phyloP scores from a whole-genome alignment of 768 basidiomycete genomes.

The Chalciporus pseudorubinellus region DNA sequence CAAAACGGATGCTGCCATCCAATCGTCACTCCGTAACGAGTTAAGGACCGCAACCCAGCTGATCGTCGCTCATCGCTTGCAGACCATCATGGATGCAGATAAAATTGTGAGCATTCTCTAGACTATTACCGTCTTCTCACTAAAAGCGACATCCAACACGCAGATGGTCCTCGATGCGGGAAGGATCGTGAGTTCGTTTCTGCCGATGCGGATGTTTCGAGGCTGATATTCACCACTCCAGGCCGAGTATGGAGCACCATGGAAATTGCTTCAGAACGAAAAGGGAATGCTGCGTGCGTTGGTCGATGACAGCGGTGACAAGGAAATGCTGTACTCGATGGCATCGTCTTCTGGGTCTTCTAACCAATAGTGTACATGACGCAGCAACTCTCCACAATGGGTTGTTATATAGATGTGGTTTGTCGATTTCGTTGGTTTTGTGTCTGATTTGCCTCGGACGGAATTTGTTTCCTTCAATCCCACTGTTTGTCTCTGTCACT shows the following conservation, averaged over 20 bases:
- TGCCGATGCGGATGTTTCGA: background rate
- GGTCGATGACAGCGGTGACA: constrained; percentile 58
- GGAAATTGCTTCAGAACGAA: constrained; percentile 48
- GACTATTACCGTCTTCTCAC: background rate
- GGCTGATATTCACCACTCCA: background rate
- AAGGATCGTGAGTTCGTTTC: constrained; percentile 31
- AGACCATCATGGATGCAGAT: constrained; percentile 62
- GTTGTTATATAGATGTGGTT: too few species aligned
- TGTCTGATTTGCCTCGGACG: too few species aligned
- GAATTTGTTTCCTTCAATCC: too few species aligned
- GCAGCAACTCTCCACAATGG: too few species aligned
- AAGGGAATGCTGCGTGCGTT: constrained; percentile 50
- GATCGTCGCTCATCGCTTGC: constrained; percentile 57
- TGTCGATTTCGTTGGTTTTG: too few species aligned
- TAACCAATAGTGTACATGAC: background rate
- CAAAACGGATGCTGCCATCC: constrained; percentile 56
- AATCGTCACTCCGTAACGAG: constrained; percentile 50
- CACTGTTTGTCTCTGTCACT: too few species aligned
- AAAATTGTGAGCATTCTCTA: constrained; percentile 41
- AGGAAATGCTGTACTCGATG: constrained; percentile 45
- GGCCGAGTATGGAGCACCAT: constrained; percentile 54
- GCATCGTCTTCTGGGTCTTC: background rate
- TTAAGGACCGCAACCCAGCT: constrained; percentile 48
- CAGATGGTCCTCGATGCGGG: constrained; percentile 47
- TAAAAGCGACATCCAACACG: background rate